Evolutionary conservation across 495 filamentous ascomycete species (phyloP), one percentile per base, ranked within the genome.

Genomic region (Penicillium cinerascens): DNA sequence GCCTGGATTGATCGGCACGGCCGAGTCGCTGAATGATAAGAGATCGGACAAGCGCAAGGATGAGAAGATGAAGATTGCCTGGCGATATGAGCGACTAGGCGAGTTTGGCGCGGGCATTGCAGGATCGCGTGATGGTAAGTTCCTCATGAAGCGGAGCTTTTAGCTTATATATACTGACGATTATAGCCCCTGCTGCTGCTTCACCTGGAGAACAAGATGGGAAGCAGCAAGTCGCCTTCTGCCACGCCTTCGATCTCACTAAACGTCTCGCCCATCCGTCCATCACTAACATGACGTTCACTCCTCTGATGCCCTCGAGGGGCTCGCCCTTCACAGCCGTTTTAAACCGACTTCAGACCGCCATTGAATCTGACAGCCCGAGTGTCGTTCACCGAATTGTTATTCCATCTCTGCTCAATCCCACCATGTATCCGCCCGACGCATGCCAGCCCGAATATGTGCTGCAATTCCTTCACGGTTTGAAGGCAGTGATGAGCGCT

Each of bases 61-160:
- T 26, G 89, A 95, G 49, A 87, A 83, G 67, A 98, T 98, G 93
- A 97, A 96, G 74, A 98, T 98, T 68, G 93, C 93, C 9, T 98
- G 93, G 93, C 76, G 93, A 68, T 98, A 98, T 72, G 92, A 97
- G 66, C 81, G 85, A 17, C 66, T 97, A 54, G 87, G 90, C 20
- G 83, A 87, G 48, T 78, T 82, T 72, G 72, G 82, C 22, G 65
- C 72, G 23, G 72, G 75, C 18, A 58, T 74, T 47, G 76, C 77
- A 37, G 76, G 75, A 41, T 74, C 78, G 56, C 79, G 79, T 79
- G 84, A 50, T 58, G 55, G 75, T 79, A 64, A 66, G 68, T 50
- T 44, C 56, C 46, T 15, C 35, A 7, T 21, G 33, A 42, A 16
- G 25, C 21, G 15, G 44, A 52, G 35, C 22, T 50, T 41, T 16